Conservation (phyloP, 345 rosid genomes). For the Ricinus communis region DNA sequence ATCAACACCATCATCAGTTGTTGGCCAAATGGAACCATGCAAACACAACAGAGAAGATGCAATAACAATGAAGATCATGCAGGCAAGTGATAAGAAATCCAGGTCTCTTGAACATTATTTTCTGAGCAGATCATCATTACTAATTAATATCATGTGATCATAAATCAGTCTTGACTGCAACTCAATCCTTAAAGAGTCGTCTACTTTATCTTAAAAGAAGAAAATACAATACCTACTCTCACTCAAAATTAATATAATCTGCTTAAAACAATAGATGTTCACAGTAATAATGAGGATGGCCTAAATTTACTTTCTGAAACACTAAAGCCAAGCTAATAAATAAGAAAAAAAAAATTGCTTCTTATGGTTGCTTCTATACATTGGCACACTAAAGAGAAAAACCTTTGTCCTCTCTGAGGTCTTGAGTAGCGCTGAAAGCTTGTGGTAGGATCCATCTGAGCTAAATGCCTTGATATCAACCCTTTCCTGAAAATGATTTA, state of each 20-base stretch:
- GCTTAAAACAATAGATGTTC: neutral
- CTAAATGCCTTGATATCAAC: constrained; percentile 77
- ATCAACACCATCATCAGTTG: neutral
- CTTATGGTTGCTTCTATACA: neutral
- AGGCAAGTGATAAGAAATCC: neutral
- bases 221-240: neutral
- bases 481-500: constrained; percentile 64
- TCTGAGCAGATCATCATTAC: neutral
- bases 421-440: constrained; percentile 82
- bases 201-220: neutral
- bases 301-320: neutral
- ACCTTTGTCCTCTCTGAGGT: constrained; percentile 98
- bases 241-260: neutral
- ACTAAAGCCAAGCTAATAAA: too few relatives aligned
- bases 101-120: neutral
- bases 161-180: neutral
- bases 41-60: neutral
- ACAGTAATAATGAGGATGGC: neutral
- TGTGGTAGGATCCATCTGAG: constrained; percentile 82
- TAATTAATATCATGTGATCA: neutral
- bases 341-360: neutral
- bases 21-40: neutral
- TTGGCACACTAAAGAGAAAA: neutral
- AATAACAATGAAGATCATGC: neutral
- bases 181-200: neutral